Percentiles rank a stretch among this genome's conserved stretches.
Conservation (phyloP, 2,329 filamentous ascomycete species). For the Xylaria sp. region DNA sequence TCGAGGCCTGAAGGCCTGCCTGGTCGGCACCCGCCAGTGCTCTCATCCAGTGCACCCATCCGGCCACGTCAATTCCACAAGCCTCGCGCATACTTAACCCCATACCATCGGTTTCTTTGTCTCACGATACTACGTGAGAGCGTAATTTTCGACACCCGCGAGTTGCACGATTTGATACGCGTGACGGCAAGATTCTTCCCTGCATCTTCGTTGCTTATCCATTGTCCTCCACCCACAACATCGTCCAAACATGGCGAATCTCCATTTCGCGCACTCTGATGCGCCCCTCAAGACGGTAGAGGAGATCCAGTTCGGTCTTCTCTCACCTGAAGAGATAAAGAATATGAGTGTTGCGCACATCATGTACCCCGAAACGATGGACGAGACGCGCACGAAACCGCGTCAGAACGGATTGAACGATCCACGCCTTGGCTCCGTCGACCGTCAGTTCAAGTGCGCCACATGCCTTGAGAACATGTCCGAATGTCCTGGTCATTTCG, state of each 20-base stretch:
- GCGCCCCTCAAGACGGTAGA: conserved; percentile 96
- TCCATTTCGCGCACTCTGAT: conserved; percentile 89
- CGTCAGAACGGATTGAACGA: conserved; percentile 94
- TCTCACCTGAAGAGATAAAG: conserved; percentile 99
- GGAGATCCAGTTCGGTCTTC: conserved; percentile 98
- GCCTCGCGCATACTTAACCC: conserved; percentile 41
- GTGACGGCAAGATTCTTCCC: conserved; percentile 15
- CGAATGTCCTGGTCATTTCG: conserved; percentile 97
- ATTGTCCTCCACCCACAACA: conserved; percentile 26
- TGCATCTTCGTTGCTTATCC: conserved; percentile 31
- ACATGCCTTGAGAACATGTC: conserved; percentile 96
- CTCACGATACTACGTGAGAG: conserved; percentile 13
- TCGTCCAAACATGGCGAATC: conserved; percentile 82
- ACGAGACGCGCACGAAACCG: conserved; percentile 90
- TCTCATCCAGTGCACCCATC: conserved; percentile 47
- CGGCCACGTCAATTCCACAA: conserved; percentile 41
- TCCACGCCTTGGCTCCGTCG: conserved; percentile 94
- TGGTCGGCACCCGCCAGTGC: conserved; percentile 55
- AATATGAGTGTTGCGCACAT: conserved; percentile 97
- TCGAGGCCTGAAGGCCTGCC: conserved; percentile 53
- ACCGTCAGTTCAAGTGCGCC: conserved; percentile 93
- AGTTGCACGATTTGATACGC: conserved; percentile 42
- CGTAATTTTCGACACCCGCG: conserved; percentile 1
- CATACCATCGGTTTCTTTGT: conserved; percentile 41
- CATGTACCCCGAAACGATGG: conserved; percentile 99